A percentile compares a stretch with the other conserved stretches of the same genome.
phyloP scores from a whole-genome alignment of 2,329 filamentous ascomycete genomes.

The Trichothecium sympodiale region DNA sequence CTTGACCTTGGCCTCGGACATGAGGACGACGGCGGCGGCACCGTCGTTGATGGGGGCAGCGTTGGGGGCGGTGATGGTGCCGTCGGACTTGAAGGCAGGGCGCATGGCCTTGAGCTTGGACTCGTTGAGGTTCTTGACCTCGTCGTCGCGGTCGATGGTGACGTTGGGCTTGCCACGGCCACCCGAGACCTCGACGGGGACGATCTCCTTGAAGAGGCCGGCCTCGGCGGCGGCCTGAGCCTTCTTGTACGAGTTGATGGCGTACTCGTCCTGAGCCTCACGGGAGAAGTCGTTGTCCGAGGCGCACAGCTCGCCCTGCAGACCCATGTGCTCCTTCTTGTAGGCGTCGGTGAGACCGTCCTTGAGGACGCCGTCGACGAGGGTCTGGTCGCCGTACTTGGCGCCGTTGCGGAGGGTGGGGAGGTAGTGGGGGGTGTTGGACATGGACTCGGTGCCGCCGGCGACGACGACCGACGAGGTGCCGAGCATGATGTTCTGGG shows the following conservation, averaged over 20 bases:
- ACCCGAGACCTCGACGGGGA: conserved; percentile 76
- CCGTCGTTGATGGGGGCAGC: conserved; percentile 94
- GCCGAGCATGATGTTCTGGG: conserved; percentile 95
- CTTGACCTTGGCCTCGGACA: conserved; percentile 89
- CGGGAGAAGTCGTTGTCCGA: conserved; percentile 70
- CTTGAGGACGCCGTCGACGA: conserved; percentile 87
- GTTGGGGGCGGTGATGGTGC: conserved; percentile 92
- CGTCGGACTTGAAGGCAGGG: conserved; percentile 70
- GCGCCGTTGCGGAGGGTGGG: conserved; percentile 74
- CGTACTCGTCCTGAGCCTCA: conserved; percentile 88
- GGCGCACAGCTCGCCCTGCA: conserved; percentile 86
- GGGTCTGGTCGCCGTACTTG: conserved; percentile 85
- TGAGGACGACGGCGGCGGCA: conserved; percentile 81
- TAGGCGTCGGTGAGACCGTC: conserved; percentile 93
- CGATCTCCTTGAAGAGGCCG: conserved; percentile 82
- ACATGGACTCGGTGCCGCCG: conserved; percentile 97
- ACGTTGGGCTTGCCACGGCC: conserved; percentile 82
- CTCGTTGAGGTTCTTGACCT: conserved; percentile 86
- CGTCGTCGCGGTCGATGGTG: conserved; percentile 76
- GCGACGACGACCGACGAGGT: conserved; percentile 89
- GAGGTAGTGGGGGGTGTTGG: conserved; percentile 92
- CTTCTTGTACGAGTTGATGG: conserved; percentile 89
- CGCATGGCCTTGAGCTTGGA: conserved; percentile 79
- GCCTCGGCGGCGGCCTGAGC: conserved; percentile 76
- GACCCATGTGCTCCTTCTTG: conserved; percentile 93